Conservation (phyloP, 2,329 filamentous ascomycete genomes). For the Cytospora piceae region DNA sequence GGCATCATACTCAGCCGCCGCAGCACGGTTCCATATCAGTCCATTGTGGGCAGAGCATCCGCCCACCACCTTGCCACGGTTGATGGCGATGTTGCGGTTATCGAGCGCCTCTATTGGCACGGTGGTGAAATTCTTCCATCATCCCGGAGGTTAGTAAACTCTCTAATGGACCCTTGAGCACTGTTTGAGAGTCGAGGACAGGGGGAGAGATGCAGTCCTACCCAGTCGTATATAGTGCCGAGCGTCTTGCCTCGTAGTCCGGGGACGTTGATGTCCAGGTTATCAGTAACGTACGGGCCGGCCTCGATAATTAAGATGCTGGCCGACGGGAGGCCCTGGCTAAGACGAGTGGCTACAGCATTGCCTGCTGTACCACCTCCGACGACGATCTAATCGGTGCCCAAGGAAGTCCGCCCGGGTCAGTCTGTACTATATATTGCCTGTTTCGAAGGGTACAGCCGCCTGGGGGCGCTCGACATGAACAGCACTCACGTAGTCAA, state of each 20-base stretch:
- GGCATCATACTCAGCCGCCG: constrained; percentile 54
- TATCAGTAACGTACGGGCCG: constrained; percentile 37
- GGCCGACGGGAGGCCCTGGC: constrained; percentile 42
- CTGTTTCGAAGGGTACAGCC: no score
- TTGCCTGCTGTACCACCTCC: constrained; percentile 60
- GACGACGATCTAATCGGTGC: constrained; percentile 43
- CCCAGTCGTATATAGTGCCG: constrained; percentile 46
- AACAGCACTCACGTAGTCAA: not conserved
- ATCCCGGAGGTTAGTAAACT: no score
- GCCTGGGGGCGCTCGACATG: not conserved
- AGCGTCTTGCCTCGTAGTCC: constrained; percentile 43
- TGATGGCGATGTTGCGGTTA: constrained; percentile 46
- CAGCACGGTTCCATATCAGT: constrained; percentile 57
- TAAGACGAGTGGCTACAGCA: constrained; percentile 52
- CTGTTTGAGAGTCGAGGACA: no score
- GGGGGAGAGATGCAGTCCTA: not conserved
- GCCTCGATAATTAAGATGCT: constrained; percentile 52
- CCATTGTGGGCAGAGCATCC: constrained; percentile 65
- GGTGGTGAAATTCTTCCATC: constrained; percentile 40
- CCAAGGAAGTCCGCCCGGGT: not conserved
- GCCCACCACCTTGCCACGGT: constrained; percentile 58
- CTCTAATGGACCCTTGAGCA: no score
- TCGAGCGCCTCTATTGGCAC: constrained; percentile 43
- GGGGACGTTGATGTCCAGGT: constrained; percentile 40
- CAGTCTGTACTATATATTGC: not conserved